Conservation (phyloP, 495 filamentous ascomycete genomes). For the Aspergillus ostianus region DNA sequence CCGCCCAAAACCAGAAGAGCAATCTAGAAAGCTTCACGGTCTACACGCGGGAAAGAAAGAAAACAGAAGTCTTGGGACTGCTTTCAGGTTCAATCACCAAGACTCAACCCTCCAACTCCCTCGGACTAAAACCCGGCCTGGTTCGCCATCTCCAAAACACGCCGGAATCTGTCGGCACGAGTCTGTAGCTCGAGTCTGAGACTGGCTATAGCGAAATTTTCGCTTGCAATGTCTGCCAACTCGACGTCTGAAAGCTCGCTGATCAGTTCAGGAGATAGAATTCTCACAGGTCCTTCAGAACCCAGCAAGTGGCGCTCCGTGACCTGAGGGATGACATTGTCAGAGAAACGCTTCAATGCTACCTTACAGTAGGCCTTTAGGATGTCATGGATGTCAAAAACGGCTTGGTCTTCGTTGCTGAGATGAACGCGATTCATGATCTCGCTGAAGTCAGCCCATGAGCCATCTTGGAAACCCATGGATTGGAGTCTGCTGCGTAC, state of each 20-base stretch:
- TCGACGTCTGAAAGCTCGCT: conserved; percentile 29
- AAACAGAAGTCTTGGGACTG: too few species aligned
- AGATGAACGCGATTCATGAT: conserved; percentile 6
- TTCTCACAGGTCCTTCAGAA: not conserved
- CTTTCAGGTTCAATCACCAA: too few species aligned
- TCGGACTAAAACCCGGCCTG: not conserved
- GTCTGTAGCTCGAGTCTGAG: conserved; percentile 1
- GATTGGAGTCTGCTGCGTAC: conserved; percentile 5
- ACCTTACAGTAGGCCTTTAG: conserved; percentile 43
- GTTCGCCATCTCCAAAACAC: not conserved
- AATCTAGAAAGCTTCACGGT: too few species aligned
- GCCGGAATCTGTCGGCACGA: not conserved
- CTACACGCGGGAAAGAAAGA: too few species aligned
- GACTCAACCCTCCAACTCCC: too few species aligned
- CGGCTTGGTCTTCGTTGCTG: conserved; percentile 31
- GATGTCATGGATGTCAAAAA: conserved; percentile 41
- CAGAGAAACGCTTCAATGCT: conserved; percentile 26
- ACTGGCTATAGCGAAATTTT: conserved; percentile 26
- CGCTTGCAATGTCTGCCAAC: conserved; percentile 38
- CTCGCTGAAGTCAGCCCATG: not conserved
- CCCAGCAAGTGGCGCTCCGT: conserved; percentile 6
- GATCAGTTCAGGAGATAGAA: conserved; percentile 23
- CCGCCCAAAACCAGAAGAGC: too few species aligned
- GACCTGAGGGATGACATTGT: conserved; percentile 26
- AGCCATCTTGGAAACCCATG: not conserved